Conservation (phyloP, 31 red algal species). For the Bonnemaisonia californica region DNA sequence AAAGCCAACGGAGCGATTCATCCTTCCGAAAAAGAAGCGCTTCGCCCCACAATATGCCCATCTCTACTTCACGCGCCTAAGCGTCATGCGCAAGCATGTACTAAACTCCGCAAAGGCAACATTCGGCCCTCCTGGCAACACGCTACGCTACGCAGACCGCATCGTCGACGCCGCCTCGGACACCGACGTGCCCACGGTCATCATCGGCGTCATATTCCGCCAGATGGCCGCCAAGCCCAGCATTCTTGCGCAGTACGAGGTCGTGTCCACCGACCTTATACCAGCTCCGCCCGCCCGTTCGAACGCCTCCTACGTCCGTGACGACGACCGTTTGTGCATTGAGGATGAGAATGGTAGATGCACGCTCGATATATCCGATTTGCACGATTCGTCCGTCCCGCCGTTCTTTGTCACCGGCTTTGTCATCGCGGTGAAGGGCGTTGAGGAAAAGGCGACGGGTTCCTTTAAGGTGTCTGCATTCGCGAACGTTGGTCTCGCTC, state of each 20-base stretch:
- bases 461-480: slow-evolving; percentile 72
- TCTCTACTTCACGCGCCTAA: slow-evolving; percentile 84
- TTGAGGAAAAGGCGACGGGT: slow-evolving; percentile 50
- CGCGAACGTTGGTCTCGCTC: slow-evolving; percentile 34
- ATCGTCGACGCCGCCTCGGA: slow-evolving; percentile 21
- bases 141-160: slow-evolving; percentile 40
- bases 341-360: slow-evolving; percentile 93
- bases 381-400: neutral
- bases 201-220: slow-evolving; percentile 86
- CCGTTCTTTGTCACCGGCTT: slow-evolving; percentile 69
- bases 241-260: slow-evolving; percentile 82
- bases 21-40: slow-evolving; percentile 51
- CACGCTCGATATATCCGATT: slow-evolving; percentile 44
- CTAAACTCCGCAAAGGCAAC: slow-evolving; percentile 31
- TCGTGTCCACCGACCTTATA: slow-evolving; percentile 67
- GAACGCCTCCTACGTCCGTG: slow-evolving; percentile 41
- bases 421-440: slow-evolving; percentile 83
- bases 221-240: slow-evolving; percentile 84
- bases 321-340: slow-evolving; percentile 64
- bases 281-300: slow-evolving; percentile 58
- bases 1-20: slow-evolving; percentile 52
- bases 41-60: slow-evolving; percentile 83
- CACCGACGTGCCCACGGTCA: slow-evolving; percentile 46
- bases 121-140: slow-evolving; percentile 37
- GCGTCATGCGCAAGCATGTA: slow-evolving; percentile 24